A percentile compares a stretch with the other conserved stretches of the same genome.
These are phyloP conservation scores for Elsinoe ampelina DNA, from an alignment of 2,329 filamentous ascomycete genomes.

Conservation along the genomic window DNA sequence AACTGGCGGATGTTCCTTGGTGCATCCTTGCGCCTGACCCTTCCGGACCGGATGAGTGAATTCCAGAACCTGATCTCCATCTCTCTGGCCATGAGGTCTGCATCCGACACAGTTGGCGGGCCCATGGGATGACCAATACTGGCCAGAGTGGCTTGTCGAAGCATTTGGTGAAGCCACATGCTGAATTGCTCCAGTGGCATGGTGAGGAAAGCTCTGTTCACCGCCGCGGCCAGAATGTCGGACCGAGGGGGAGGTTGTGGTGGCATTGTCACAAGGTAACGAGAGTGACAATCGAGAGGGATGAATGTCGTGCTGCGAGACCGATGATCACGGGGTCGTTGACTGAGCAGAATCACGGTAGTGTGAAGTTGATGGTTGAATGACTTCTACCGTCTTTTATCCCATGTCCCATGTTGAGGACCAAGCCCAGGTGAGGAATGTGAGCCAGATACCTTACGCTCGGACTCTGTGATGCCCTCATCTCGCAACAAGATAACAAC, in stretches of 20 bases:
- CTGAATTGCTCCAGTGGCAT: not conserved
- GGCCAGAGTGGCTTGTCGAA: not conserved
- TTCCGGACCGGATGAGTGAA: not conserved
- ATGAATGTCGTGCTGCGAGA: not conserved
- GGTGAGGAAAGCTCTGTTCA: not conserved
- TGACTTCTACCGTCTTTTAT: too few relatives aligned
- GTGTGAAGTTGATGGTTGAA: too few relatives aligned
- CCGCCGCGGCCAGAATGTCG: not conserved
- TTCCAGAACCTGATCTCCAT: constrained; percentile 3
- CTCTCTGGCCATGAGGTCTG: not conserved
- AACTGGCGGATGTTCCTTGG: not conserved
- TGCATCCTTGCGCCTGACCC: not conserved
- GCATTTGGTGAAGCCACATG: not conserved
- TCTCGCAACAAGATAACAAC: too few relatives aligned
- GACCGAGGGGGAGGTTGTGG: not conserved
- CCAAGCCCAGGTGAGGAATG: too few relatives aligned
- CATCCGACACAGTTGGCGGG: not conserved
- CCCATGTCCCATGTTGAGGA: too few relatives aligned
- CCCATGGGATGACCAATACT: not conserved
- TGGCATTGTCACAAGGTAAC: not conserved
- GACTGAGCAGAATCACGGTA: too few relatives aligned
- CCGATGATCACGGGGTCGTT: too few relatives aligned
- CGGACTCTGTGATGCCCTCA: too few relatives aligned
- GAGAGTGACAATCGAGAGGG: too few relatives aligned
- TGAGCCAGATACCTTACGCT: too few relatives aligned